A percentile compares a stretch with the other conserved stretches of the same genome.
phyloP scores from a whole-genome alignment of 208 protist species.

The Crithidia thermophila region DNA sequence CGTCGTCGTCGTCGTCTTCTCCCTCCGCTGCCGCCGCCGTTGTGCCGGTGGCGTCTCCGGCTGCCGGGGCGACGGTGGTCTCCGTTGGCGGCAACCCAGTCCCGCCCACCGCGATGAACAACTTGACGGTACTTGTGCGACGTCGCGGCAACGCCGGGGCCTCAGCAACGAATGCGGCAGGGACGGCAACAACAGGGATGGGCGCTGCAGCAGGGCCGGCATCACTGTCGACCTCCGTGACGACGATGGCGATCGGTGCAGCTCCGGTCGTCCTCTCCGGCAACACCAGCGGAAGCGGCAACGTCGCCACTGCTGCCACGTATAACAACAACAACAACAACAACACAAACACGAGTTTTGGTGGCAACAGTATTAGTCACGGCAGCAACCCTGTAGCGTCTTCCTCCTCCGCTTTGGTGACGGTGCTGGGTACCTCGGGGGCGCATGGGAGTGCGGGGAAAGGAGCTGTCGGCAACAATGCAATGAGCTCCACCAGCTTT shows the following conservation, averaged over 20 bases:
- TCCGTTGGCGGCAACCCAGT: not conserved
- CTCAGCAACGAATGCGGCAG: not conserved
- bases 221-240: too few species aligned
- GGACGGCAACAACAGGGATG: not conserved
- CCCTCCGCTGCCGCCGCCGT: not conserved
- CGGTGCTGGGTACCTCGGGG: not conserved
- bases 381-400: too few species aligned
- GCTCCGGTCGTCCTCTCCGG: not conserved
- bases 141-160: slow-evolving; percentile 8
- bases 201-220: not conserved
- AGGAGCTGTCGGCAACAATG: too few species aligned
- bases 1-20: not conserved
- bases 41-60: too few species aligned
- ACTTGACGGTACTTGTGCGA: slow-evolving; percentile 22
- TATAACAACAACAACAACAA: too few species aligned
- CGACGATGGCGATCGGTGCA: too few species aligned
- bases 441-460: not conserved
- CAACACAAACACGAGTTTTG: too few species aligned
- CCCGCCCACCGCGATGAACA: not conserved
- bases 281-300: too few species aligned
- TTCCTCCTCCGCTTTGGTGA: slow-evolving; percentile 3
- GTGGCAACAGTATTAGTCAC: too few species aligned
- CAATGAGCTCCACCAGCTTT: slow-evolving; percentile 14
- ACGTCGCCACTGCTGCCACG: too few species aligned
- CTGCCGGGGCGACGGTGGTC: not conserved